Percentiles rank a stretch among this genome's conserved stretches.
phyloP scores from a whole-genome alignment of 306 rosid species.

The Vigna unguiculata region DNA sequence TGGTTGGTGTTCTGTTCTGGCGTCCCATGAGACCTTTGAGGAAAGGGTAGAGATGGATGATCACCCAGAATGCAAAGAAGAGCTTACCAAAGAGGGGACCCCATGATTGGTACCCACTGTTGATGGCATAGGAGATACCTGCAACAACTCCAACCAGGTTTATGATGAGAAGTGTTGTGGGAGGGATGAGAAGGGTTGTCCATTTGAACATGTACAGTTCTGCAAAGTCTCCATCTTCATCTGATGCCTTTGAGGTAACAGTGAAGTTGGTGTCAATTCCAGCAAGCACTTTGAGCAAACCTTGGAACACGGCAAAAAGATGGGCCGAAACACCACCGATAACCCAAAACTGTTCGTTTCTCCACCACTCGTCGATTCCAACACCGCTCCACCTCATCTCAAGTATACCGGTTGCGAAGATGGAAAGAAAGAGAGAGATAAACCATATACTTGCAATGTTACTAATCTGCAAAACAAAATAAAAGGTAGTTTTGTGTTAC shows the following conservation, averaged over 20 bases:
- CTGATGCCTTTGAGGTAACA: slow-evolving; percentile 91
- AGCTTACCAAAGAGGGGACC: slow-evolving; percentile 97
- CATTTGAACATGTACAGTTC: slow-evolving; percentile 93
- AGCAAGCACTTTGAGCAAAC: slow-evolving; percentile 89
- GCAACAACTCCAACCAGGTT: slow-evolving; percentile 94
- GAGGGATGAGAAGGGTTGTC: slow-evolving; percentile 94
- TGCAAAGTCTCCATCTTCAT: slow-evolving; percentile 82
- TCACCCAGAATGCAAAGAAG: slow-evolving; percentile 96
- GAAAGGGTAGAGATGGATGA: slow-evolving; percentile 88
- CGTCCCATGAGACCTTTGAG: slow-evolving; percentile 97
- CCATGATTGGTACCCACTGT: slow-evolving; percentile 96
- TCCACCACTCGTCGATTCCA: slow-evolving; percentile 95
- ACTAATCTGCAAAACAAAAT: slow-evolving; percentile 73
- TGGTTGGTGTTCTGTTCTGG: slow-evolving; percentile 88
- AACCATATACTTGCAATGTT: slow-evolving; percentile 95
- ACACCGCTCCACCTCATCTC: slow-evolving; percentile 99
- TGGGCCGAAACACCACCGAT: slow-evolving; percentile 96
- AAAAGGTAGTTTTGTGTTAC: slow-evolving; percentile 1
- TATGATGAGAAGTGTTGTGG: slow-evolving; percentile 86
- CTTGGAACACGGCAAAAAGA: slow-evolving; percentile 90
- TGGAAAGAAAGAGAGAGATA: slow-evolving; percentile 85
- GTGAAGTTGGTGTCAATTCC: slow-evolving; percentile 96
- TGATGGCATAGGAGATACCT: slow-evolving; percentile 83
- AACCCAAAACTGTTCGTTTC: slow-evolving; percentile 96
- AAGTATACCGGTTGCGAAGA: slow-evolving; percentile 88